A percentile compares a stretch with the other conserved stretches of the same genome.
phyloP scores from a whole-genome alignment of 2,329 filamentous ascomycete genomes.

The Furcasterigmium sp. region DNA sequence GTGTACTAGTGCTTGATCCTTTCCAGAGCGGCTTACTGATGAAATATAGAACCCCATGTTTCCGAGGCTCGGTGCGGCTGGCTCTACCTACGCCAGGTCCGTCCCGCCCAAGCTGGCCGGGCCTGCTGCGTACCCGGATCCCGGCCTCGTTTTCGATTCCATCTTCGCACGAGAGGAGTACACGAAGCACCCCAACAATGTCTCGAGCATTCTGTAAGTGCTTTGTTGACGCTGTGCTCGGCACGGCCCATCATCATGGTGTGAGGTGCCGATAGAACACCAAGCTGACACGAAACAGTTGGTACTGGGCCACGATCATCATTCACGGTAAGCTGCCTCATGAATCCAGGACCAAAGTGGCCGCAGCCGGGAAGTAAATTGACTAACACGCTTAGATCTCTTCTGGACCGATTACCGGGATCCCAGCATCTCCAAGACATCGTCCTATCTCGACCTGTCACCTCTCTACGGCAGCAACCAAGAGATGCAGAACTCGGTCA shows the following conservation, averaged over 20 bases:
- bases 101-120: conserved; percentile 53
- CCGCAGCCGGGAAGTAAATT: neutral
- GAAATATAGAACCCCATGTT: conserved; percentile 53
- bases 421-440: conserved; percentile 58
- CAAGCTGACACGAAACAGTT: neutral
- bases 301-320: conserved; percentile 69
- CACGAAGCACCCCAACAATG: conserved; percentile 62
- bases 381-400: conserved; percentile 40
- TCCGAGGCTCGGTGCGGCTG: conserved; percentile 62
- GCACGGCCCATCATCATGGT: no score
- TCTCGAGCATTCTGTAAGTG: conserved; percentile 60
- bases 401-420: conserved; percentile 65
- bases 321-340: conserved; percentile 55
- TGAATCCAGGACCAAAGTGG: no score
- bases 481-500: conserved; percentile 59
- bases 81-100: conserved; percentile 61
- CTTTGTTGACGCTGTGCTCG: no score
- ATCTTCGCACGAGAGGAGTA: conserved; percentile 50
- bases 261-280: no score
- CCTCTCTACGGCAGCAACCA: conserved; percentile 68
- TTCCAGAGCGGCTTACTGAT: no score
- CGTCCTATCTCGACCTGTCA: conserved; percentile 66
- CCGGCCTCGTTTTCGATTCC: conserved; percentile 55
- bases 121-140: conserved; percentile 64
- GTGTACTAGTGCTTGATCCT: no score